phyloP scores from a whole-genome alignment of 2,329 filamentous ascomycete genomes.

The Knufia petricola region DNA sequence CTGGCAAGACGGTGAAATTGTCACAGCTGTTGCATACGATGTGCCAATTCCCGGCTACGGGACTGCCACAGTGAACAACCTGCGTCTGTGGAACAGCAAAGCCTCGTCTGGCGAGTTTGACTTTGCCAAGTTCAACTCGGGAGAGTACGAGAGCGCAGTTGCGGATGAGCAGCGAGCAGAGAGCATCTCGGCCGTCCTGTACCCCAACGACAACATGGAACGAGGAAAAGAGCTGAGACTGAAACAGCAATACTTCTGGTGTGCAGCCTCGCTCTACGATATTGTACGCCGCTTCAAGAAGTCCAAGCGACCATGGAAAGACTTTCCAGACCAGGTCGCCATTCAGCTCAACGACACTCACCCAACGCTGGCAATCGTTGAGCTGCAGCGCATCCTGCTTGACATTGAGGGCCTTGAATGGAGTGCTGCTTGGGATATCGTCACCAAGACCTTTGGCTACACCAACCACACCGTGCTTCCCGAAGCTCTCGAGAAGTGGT shows the following conservation, averaged over 20 bases:
- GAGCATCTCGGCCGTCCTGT: conserved; percentile 93
- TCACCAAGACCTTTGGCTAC: conserved; percentile 75
- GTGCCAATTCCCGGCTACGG: conserved; percentile 84
- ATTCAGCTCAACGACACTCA: conserved; percentile 98
- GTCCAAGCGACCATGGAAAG: conserved; percentile 77
- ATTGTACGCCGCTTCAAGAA: conserved; percentile 99
- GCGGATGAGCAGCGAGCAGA: conserved; percentile 98
- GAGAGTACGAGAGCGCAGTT: conserved; percentile 95
- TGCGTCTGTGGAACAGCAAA: conserved; percentile 95
- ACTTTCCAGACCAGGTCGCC: conserved; percentile 89
- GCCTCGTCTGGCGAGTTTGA: conserved; percentile 95
- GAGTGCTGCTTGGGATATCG: conserved; percentile 83
- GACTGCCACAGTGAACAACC: conserved; percentile 87
- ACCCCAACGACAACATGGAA: conserved; percentile 95
- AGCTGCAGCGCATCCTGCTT: conserved; percentile 83
- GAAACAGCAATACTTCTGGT: conserved; percentile 99
- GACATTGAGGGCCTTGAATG: conserved; percentile 86
- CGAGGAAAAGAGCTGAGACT: conserved; percentile 91
- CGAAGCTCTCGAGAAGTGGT: conserved; percentile 97
- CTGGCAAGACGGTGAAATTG: conserved; percentile 91
- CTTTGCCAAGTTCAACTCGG: conserved; percentile 98
- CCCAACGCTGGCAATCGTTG: conserved; percentile 89
- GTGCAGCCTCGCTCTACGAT: conserved; percentile 88
- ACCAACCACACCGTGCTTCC: conserved; percentile 98
- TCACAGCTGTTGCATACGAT: conserved; percentile 87